Evolutionary conservation across 176 grass and related monocot species (phyloP), one percentile per base, ranked within the genome.

Genomic region (Oryza glaberrima): DNA sequence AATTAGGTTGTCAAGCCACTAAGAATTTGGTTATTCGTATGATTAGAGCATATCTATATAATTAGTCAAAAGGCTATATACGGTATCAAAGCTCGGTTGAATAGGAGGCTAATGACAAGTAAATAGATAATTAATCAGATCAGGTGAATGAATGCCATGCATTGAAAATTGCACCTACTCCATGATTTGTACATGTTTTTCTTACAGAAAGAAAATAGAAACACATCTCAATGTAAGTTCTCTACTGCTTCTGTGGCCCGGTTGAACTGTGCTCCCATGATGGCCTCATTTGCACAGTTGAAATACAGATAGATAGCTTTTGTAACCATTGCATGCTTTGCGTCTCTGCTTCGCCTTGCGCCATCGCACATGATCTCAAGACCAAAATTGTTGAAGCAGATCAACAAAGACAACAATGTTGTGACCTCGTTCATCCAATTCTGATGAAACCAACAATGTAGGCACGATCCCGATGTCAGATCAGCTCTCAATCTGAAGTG

Each of bases 261-360:
- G 32, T 12, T 38, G 51, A 70, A 13, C 49, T 63, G 25, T 70
- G 65, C 48, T 40, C 4, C 3, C 19, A 65, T 64, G 52, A 22
- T 52, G 73, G 54, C 66, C 66, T 77, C 52, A 51, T 77, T 28
- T 88, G 40, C 47, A 47, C 79, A n/a, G 36, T 1, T 38, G 5
- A 49, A 82, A 49, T 40, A 19, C 72, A 65, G 72, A 75, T 81
- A 16, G 69, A 56, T 32, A 3, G 30, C 58, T 23, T 30, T 19
- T 30, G 38, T 32, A 45, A 4, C 11, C 23, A 38, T 11, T n/a
- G 51, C 11, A 49, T 2, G 46, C n/a, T 77, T 44, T 69, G 73
- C 23, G 15, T 41, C 65, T 56, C 10, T 22, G 19, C 72, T 40
- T 56, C 10, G n/a, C 64, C 32, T 56, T 30, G 5, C n/a, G 5